Conservation (phyloP, 1,284 basidiomycete genomes). For the Cutaneotrichosporon mucoides region DNA sequence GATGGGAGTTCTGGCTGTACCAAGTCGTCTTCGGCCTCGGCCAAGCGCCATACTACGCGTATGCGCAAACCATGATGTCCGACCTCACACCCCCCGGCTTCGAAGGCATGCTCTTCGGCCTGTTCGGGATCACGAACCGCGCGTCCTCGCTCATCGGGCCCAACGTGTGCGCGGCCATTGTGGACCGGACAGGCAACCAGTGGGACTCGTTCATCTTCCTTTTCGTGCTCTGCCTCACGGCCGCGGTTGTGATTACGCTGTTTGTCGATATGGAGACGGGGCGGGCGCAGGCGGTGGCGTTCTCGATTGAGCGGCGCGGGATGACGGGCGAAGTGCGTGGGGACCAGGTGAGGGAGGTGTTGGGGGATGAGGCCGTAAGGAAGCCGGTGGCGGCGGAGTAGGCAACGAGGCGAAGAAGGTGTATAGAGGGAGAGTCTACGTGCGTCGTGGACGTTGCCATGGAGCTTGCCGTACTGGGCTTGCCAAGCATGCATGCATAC, state of each 20-base stretch:
- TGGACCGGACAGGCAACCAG: conserved; percentile 41
- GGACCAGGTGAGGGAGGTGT: too few species aligned
- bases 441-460: too few species aligned
- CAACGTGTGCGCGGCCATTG: conserved; percentile 74
- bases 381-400: too few species aligned
- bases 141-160: conserved; percentile 75
- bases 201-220: conserved; percentile 73
- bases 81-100: conserved; percentile 75
- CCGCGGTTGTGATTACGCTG: conserved; percentile 64
- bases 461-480: too few species aligned
- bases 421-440: too few species aligned
- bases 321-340: conserved; percentile 13
- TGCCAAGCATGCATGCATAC: too few species aligned
- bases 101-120: conserved; percentile 77
- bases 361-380: too few species aligned
- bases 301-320: conserved; percentile 26
- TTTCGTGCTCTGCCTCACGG: conserved; percentile 62
- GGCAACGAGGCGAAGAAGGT: too few species aligned
- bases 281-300: conserved; percentile 58
- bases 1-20: conserved; percentile 1
- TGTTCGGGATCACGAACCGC: conserved; percentile 78
- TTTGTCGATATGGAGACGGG: conserved; percentile 65
- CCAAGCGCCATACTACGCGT: conserved; percentile 81
- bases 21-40: conserved; percentile 71
- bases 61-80: conserved; percentile 52